Evolutionary conservation across 2,329 filamentous ascomycete species (phyloP), one percentile per base, ranked within the genome.

Genomic region (Tolypocladium tropicale): DNA sequence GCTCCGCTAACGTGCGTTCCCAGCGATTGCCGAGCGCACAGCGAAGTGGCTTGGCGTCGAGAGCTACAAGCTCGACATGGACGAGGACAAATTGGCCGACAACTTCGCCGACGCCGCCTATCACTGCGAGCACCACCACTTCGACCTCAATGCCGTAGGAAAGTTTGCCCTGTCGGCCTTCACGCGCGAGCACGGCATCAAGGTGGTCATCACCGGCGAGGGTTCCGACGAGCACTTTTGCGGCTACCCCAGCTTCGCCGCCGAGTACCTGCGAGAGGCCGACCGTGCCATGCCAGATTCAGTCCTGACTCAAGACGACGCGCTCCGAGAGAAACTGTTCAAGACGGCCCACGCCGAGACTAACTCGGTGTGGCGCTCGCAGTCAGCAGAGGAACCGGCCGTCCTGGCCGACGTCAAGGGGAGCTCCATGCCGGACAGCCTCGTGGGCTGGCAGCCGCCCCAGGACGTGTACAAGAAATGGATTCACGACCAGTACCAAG

Each of bases 141-240:
- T 70, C 3, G 79, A 83, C 61, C 71, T 83, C 33, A 81, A 81
- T 61, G 74, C 67, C 30, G 72, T 82, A 18, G 78, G 73, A 30
- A 80, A 79, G 58, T 77, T 74, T 57, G 72, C 73, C n/a, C 69
- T 83, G 3, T 77, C 77, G 0, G 71, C 72, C 32, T 60, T 77
- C 1, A 71, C 76, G 0, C 71, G 67, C 14, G 67, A 76, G 41
- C 65, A 72, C 11, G 78, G 78, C 9, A 72, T 77, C 63, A 80
- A 80, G 57, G 79, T 82, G 5, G 74, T 83, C 3, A 66, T 83
- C 4, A 81, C 78, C 0, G 73, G 74, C 25, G 77, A 80, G 61
- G 78, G 78, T 5, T 67, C 77, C 10, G 80, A 82, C 58, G 80
- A 82, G 67, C 71, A 76, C 53, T 82, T 83, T 62, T 74, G 69